Base-by-base conservation (phyloP, 108 stramenopile genomes). In the Nannochloropsis gaditana region DNA sequence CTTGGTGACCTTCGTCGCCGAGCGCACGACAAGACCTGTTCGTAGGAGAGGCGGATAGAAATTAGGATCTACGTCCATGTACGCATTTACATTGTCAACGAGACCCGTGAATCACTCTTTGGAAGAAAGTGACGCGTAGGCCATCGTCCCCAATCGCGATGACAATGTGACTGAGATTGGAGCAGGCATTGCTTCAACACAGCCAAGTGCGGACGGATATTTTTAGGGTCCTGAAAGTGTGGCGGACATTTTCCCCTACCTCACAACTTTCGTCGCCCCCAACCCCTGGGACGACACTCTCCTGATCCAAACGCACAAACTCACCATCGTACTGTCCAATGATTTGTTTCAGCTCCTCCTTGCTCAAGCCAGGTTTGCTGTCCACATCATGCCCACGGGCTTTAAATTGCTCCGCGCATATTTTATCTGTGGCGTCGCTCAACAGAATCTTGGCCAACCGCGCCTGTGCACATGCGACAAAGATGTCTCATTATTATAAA, bases 241-340 rank as follows among this genome's bases (percentile, higher is more conserved):
- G 82, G 21, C 9, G 15, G 21, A 21, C 44, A 9, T 83, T 83
- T 31, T 15, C 42, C 11, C 10, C 21, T n/a, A 43, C 1, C 10
- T 82, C 42, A 11, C 1, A 82, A 15, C 1, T n/a, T 82, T 15
- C n/a, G 19, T 88, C 88, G 31, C 84, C 81, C 43, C 41, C 86
- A 41, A 83, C 86, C 11, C 79, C 44, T 8, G 84, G 81, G n/a
- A 87, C 44, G 31, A 31, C 31, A 31, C 43, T 87, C 86, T 1
- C 1, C 82, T 11, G 11, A 17, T 41, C 89, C 90, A 45, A 84
- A 44, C 9, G 88, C 85, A 9, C 91, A 90, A 11, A 86, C 86
- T 89, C 85, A 79, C 91, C 91, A 11, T 91, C 91, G 43, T 90
- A 91, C 86, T 91, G 89, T 21, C 83, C 88, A 79, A 91, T 91